Evolutionary conservation across 2,329 filamentous ascomycete genomes (phyloP).

Genomic region (Aspergillus arachidicola): DNA sequence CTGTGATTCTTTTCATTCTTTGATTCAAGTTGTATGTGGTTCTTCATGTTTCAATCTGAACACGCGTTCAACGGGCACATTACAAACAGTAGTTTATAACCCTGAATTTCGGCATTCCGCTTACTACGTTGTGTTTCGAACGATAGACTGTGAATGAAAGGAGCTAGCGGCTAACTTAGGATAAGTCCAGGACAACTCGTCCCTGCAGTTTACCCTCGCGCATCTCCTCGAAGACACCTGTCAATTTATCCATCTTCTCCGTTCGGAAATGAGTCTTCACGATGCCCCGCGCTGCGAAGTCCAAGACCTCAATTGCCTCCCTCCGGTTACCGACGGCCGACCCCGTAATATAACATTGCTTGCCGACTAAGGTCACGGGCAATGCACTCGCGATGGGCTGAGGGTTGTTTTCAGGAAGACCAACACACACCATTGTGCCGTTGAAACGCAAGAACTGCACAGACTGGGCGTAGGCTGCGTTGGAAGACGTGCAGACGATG

Average conservation of each 20-base stretch:
- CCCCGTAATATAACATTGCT: slow-evolving; percentile 52
- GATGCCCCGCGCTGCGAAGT: slow-evolving; percentile 52
- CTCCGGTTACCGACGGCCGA: slow-evolving; percentile 54
- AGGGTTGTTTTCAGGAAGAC: slow-evolving; percentile 51
- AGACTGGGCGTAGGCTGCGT: slow-evolving; percentile 54
- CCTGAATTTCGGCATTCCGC: not conserved
- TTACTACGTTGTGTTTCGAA: not conserved
- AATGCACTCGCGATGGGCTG: slow-evolving; percentile 49
- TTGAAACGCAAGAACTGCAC: slow-evolving; percentile 52
- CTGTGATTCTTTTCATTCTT: not conserved
- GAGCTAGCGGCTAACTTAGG: slow-evolving; percentile 14
- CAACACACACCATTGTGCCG: slow-evolving; percentile 56
- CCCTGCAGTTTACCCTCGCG: slow-evolving; percentile 47
- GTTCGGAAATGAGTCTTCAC: slow-evolving; percentile 49
- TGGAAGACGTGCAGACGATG: slow-evolving; percentile 57
- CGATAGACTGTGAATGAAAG: not conserved
- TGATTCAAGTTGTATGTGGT: not conserved
- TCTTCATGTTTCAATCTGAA: not conserved
- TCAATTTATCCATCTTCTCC: slow-evolving; percentile 53
- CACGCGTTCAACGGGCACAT: no score
- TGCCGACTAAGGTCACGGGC: slow-evolving; percentile 45
- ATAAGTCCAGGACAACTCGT: slow-evolving; percentile 52
- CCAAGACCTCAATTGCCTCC: slow-evolving; percentile 53
- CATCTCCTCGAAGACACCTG: slow-evolving; percentile 51
- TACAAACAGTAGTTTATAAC: no score